Evolutionary conservation across 176 grass and related monocot genomes (phyloP).

Genomic region (Carex kokanica): DNA sequence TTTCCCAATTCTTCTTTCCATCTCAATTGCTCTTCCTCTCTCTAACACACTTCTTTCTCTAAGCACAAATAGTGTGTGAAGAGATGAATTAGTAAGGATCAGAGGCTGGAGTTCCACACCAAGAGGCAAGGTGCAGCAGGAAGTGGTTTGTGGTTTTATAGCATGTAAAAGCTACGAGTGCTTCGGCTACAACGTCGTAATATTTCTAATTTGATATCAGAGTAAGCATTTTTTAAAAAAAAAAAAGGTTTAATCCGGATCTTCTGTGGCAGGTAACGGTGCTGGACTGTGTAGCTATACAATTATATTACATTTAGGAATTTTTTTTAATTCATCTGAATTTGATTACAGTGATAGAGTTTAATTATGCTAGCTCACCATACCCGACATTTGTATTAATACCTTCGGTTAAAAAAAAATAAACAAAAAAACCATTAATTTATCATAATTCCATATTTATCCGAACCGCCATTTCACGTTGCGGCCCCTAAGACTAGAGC

Average conservation of each 20-base stretch:
- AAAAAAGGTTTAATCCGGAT: neutral
- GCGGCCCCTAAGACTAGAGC: no score
- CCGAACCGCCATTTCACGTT: no score
- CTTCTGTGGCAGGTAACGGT: neutral
- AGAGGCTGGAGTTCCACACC: neutral
- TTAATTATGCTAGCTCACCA: no score
- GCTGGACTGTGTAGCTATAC: neutral
- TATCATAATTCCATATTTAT: no score
- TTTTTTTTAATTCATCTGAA: neutral
- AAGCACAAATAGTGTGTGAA: slow-evolving; percentile 3
- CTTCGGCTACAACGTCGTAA: neutral
- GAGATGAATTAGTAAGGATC: neutral
- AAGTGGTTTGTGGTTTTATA: slow-evolving; percentile 9
- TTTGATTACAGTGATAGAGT: no score
- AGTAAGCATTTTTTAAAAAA: neutral
- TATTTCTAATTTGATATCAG: neutral
- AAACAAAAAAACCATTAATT: no score
- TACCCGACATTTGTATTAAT: no score
- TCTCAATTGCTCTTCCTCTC: slow-evolving; percentile 8
- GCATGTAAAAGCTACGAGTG: slow-evolving; percentile 15
- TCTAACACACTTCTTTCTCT: neutral
- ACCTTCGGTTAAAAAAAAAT: no score
- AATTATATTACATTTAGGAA: neutral
- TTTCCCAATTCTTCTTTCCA: slow-evolving; percentile 52
- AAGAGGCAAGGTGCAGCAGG: neutral